Base-by-base conservation (phyloP, 2,329 filamentous ascomycete genomes). In the Chaetomiaceae sp. region DNA sequence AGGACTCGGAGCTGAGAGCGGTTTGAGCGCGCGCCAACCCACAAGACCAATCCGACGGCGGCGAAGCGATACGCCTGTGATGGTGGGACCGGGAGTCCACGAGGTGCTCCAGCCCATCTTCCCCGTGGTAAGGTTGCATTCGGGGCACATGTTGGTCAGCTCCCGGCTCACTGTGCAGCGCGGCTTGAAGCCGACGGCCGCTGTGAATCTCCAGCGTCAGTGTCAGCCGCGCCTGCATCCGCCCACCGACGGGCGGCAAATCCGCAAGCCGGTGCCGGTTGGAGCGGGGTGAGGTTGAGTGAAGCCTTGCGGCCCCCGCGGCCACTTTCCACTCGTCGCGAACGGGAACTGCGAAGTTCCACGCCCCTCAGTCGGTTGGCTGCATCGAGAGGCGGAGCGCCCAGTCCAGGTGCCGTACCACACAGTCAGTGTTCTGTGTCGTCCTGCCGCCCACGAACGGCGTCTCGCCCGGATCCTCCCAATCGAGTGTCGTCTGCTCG, bases 101-200 rank as follows among this genome's bases (percentile, higher is more conserved):
- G 14, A 36, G 20, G n/a, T n/a, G n/a, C n/a, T n/a, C n/a, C n/a
- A 35, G 19, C 18, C n/a, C 34, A n/a, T 10, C 11, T 24, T 4
- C 30, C 38, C 24, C 33, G 14, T 29, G 38, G 29, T 35, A 33
- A 45, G 46, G 51, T 53, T 51, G 40, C 51, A 54, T 46, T 45
- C 43, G 48, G 49, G 34, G 24, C 19, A 19, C 37, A 42, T 35
- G 32, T 33, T 44, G 37, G 29, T 42, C 41, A 49, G 42, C 22
- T 29, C 38, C 30, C 38, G 33, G 29, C 38, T 39, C 42, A 10
- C 35, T 36, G 32, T 42, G 38, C 43, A 35, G 30, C 34, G 18
- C 26, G 33, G 33, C 34, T 49, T 38, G 34, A 34, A 9, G 45
- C 39, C 35, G 35, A 39, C 10, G 24, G 14, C 18, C 36, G 33